Conservation (phyloP, 495 filamentous ascomycete species). For the Poronia punctata region DNA sequence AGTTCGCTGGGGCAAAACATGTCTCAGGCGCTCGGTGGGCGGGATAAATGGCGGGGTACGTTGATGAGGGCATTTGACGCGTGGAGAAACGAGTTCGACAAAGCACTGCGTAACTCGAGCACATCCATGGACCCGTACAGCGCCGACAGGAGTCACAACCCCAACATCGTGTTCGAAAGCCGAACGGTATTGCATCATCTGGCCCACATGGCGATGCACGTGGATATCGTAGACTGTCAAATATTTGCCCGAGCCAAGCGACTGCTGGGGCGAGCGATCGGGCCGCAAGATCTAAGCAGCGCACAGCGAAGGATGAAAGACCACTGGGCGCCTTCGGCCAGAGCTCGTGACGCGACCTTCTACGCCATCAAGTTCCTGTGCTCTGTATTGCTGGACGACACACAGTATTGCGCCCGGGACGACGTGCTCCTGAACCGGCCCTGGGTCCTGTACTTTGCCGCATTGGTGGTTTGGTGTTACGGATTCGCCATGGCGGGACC, state of each 20-base stretch:
- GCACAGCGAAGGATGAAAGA: constrained; percentile 82
- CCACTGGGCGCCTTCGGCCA: constrained; percentile 85
- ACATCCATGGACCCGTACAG: constrained; percentile 39
- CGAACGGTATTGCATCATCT: constrained; percentile 85
- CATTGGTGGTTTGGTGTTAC: constrained; percentile 91
- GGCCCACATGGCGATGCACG: constrained; percentile 97
- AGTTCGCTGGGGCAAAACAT: constrained; percentile 73
- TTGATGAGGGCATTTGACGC: constrained; percentile 87
- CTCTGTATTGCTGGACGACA: constrained; percentile 61
- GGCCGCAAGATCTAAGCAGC: constrained; percentile 67
- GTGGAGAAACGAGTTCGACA: constrained; percentile 92
- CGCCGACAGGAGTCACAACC: constrained; percentile 46
- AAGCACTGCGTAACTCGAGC: constrained; percentile 52
- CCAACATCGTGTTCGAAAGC: constrained; percentile 77
- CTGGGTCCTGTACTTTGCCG: constrained; percentile 95
- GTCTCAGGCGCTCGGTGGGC: constrained; percentile 71
- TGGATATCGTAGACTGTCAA: constrained; percentile 95
- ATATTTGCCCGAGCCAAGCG: constrained; percentile 85
- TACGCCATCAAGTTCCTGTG: constrained; percentile 85
- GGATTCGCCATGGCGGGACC: constrained; percentile 87
- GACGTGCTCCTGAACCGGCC: constrained; percentile 88
- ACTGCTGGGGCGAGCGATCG: constrained; percentile 79
- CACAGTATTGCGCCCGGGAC: constrained; percentile 72
- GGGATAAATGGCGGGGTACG: constrained; percentile 87
- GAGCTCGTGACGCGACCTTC: constrained; percentile 87